Conservation (phyloP, 2,329 filamentous ascomycete genomes). For the Botrytis byssoidea region DNA sequence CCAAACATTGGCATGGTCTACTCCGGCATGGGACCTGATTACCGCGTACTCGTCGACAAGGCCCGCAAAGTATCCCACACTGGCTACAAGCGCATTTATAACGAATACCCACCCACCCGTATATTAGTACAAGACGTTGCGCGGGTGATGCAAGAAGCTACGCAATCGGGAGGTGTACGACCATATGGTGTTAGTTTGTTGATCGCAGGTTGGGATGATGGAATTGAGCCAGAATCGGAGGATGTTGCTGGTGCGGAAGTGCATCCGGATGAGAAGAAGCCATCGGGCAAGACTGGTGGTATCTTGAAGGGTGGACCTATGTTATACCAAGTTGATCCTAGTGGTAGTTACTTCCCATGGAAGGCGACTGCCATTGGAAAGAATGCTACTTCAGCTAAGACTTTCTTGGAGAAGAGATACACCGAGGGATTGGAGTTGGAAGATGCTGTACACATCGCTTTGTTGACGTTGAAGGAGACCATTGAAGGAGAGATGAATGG, state of each 20-base stretch:
- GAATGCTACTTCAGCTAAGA: slow-evolving; percentile 97
- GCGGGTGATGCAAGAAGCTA: slow-evolving; percentile 97
- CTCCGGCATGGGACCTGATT: slow-evolving; percentile 98
- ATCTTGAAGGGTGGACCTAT: slow-evolving; percentile 95
- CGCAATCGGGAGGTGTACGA: slow-evolving; percentile 93
- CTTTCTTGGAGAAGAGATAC: slow-evolving; percentile 98
- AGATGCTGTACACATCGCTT: slow-evolving; percentile 96
- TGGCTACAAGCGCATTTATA: slow-evolving; percentile 99
- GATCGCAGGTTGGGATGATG: slow-evolving; percentile 97
- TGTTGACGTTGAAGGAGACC: slow-evolving; percentile 96
- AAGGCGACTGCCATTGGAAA: slow-evolving; percentile 99
- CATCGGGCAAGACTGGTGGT: slow-evolving; percentile 84
- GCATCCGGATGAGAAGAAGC: slow-evolving; percentile 68
- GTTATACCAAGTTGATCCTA: slow-evolving; percentile 98
- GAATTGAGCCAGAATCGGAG: slow-evolving; percentile 81
- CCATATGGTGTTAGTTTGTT: slow-evolving; percentile 95
- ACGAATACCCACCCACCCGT: slow-evolving; percentile 98
- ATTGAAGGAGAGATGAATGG: slow-evolving; percentile 99
- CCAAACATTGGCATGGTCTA: slow-evolving; percentile 99
- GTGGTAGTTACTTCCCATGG: slow-evolving; percentile 98
- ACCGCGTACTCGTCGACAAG: slow-evolving; percentile 94
- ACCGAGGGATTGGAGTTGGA: slow-evolving; percentile 95
- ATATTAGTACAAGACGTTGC: slow-evolving; percentile 99
- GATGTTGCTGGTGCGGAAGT: slow-evolving; percentile 53
- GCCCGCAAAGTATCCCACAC: slow-evolving; percentile 98